These are phyloP conservation scores for Teunomyces tritomae DNA, from an alignment of 805 yeast genomes.

Conservation along the genomic window DNA sequence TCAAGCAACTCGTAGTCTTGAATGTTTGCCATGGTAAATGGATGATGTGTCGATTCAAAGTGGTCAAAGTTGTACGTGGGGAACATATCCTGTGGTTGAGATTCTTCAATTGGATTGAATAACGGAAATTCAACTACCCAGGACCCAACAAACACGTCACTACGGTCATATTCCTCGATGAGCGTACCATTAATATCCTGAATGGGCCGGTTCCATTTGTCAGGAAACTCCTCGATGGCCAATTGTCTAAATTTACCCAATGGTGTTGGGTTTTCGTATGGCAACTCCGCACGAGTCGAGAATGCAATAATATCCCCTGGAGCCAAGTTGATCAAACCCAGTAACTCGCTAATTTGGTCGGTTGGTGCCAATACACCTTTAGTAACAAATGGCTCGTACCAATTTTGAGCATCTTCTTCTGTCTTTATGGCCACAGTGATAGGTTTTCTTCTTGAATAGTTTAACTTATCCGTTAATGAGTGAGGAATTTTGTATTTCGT, in stretches of 20 bases:
- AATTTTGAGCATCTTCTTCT: conserved; percentile 34
- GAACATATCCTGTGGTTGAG: conserved; percentile 32
- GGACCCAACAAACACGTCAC: conserved; percentile 52
- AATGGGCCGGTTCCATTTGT: conserved; percentile 45
- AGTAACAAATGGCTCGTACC: conserved; percentile 45
- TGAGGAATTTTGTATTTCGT: conserved; percentile 32
- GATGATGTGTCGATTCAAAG: conserved; percentile 86
- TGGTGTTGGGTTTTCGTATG: conserved; percentile 95
- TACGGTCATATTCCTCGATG: conserved; percentile 16
- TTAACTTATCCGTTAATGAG: conserved; percentile 34
- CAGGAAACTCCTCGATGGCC: conserved; percentile 56
- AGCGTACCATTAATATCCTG: conserved; percentile 9
- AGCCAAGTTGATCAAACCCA: conserved; percentile 36
- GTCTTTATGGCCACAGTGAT: conserved; percentile 48
- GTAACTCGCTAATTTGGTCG: conserved; percentile 17
- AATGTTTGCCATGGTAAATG: conserved; percentile 87
- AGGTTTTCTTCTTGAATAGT: conserved; percentile 60
- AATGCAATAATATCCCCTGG: conserved; percentile 77
- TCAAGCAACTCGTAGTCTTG: conserved; percentile 62
- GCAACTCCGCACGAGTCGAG: conserved; percentile 62
- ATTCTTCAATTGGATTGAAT: conserved; percentile 68
- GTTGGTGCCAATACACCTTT: conserved; percentile 17
- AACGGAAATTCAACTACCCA: conserved; percentile 96
- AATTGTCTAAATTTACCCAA: conserved; percentile 82
- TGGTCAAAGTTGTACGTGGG: conserved; percentile 56